Conservation (phyloP, 768 basidiomycete species). For the Pulveroboletus sp. region DNA sequence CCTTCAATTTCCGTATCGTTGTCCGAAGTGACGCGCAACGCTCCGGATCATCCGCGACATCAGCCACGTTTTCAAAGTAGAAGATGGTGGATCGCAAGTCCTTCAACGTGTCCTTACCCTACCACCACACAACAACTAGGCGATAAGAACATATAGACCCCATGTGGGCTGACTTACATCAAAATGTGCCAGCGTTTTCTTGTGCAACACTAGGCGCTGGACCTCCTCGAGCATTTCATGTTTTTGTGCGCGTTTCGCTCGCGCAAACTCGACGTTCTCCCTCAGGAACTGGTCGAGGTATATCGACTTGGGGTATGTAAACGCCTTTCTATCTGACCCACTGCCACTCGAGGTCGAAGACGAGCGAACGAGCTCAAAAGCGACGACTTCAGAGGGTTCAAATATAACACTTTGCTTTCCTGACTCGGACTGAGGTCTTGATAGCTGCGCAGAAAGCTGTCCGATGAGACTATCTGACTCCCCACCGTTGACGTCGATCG, state of each 20-base stretch:
- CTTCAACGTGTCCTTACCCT: slow-evolving; percentile 62
- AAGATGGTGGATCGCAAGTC: slow-evolving; percentile 58
- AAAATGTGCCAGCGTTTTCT: slow-evolving; percentile 43
- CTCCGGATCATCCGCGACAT: slow-evolving; percentile 40
- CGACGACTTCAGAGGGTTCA: slow-evolving; percentile 57
- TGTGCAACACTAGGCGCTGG: slow-evolving; percentile 40
- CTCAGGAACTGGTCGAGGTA: slow-evolving; percentile 71
- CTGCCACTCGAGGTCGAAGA: slow-evolving; percentile 14
- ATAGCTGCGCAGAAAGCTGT: slow-evolving; percentile 37
- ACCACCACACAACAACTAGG: background rate
- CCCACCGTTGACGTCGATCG: slow-evolving; percentile 43
- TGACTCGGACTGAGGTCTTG: slow-evolving; percentile 21
- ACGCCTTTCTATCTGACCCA: slow-evolving; percentile 30
- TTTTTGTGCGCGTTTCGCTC: slow-evolving; percentile 31
- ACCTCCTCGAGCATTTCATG: slow-evolving; percentile 45
- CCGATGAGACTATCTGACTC: slow-evolving; percentile 55
- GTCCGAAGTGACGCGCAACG: slow-evolving; percentile 41
- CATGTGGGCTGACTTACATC: slow-evolving; percentile 43
- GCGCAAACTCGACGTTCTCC: slow-evolving; percentile 46
- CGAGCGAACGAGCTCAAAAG: slow-evolving; percentile 45
- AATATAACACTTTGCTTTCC: slow-evolving; percentile 55
- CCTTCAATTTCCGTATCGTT: slow-evolving; percentile 48
- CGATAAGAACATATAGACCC: background rate
- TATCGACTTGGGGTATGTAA: slow-evolving; percentile 59
- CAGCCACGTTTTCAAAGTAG: slow-evolving; percentile 68